A percentile compares a stretch with the other conserved stretches of the same genome.
phyloP scores from a whole-genome alignment of 1,139 yeast genomes.

The Tardiomyces blankii region DNA sequence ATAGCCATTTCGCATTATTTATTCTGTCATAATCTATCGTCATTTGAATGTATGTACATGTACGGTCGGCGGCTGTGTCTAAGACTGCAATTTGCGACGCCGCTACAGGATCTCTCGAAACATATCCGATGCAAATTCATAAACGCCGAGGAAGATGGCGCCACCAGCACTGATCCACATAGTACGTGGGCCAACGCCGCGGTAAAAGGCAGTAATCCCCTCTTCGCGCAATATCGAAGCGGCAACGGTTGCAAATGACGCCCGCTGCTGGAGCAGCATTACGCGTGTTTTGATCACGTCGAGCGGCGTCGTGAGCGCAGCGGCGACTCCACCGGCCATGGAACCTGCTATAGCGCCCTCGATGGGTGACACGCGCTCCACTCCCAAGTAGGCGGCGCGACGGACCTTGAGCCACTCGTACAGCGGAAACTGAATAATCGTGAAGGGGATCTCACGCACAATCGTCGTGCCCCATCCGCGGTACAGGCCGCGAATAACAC shows the following conservation, averaged over 20 bases:
- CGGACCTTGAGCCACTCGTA: conserved; percentile 70
- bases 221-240: conserved; percentile 45
- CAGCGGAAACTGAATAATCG: conserved; percentile 87
- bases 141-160: conserved; percentile 89
- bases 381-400: conserved; percentile 22
- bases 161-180: conserved; percentile 99
- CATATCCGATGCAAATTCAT: conserved; percentile 35
- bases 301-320: conserved; percentile 86
- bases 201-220: conserved; percentile 56
- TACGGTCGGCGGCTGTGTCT: no score
- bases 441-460: conserved; percentile 91
- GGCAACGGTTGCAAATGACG: conserved; percentile 38
- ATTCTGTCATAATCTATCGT: no score
- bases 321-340: conserved; percentile 89
- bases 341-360: conserved; percentile 95
- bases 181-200: conserved; percentile 89
- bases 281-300: conserved; percentile 88
- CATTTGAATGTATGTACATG: not conserved
- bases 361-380: conserved; percentile 39
- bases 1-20: no score
- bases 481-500: conserved; percentile 64
- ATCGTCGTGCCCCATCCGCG: conserved; percentile 92
- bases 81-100: no score
- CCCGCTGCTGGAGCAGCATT: conserved; percentile 55
- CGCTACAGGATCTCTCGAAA: not conserved